Percentiles rank a stretch among this genome's conserved stretches.
phyloP scores from a whole-genome alignment of 192 early-diverging fungal genomes.

The Backusella circina region DNA sequence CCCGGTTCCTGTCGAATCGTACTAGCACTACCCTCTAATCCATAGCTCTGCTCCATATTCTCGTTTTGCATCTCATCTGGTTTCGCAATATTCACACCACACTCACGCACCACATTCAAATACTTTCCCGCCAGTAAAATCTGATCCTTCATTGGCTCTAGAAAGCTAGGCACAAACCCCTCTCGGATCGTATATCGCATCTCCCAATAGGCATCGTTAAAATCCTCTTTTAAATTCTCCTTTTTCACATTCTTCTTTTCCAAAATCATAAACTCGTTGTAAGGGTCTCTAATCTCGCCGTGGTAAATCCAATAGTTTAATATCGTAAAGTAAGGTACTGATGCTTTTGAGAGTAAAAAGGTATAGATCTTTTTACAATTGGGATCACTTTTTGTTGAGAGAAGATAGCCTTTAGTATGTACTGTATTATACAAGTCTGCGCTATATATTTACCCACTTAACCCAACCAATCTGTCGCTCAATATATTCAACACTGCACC shows the following conservation, averaged over 20 bases:
- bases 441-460: conserved; percentile 61
- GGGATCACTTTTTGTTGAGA: conserved; percentile 54
- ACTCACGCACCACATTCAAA: conserved; percentile 88
- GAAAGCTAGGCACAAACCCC: conserved; percentile 68
- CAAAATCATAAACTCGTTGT: conserved; percentile 91
- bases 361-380: conserved; percentile 73
- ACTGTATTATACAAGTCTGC: no score
- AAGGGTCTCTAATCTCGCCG: conserved; percentile 86
- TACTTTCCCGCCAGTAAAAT: conserved; percentile 93
- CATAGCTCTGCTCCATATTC: conserved; percentile 21
- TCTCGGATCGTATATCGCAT: conserved; percentile 67
- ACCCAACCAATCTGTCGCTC: conserved; percentile 59
- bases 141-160: conserved; percentile 72
- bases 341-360: conserved; percentile 72
- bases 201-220: conserved; percentile 84
- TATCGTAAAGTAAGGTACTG: conserved; percentile 81
- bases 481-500: conserved; percentile 78
- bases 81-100: conserved; percentile 50
- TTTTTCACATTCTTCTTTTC: conserved; percentile 59
- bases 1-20: background rate
- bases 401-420: no score
- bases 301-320: conserved; percentile 85
- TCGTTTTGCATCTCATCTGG: conserved; percentile 24
- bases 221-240: conserved; percentile 67
- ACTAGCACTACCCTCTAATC: background rate